These are phyloP conservation scores for Bonia amplexicaulis DNA, from an alignment of 176 grass and related monocot species.

Conservation along the genomic window DNA sequence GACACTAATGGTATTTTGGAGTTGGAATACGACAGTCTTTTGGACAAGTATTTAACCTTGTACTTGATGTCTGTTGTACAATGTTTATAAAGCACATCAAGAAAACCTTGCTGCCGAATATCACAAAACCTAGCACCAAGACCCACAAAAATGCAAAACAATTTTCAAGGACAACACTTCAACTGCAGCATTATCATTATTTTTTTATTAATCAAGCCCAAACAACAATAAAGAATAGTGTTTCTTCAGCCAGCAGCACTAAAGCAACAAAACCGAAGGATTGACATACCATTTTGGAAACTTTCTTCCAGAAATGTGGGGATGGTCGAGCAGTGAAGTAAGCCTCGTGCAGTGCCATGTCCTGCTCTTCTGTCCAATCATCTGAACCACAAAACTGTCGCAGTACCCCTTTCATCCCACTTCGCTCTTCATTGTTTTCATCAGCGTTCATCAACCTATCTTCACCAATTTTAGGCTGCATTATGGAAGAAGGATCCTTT, in stretches of 20 bases:
- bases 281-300: constrained; percentile 83
- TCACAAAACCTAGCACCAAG: neutral
- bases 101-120: neutral
- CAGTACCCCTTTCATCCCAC: constrained; percentile 23
- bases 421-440: constrained; percentile 29
- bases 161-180: neutral
- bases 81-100: neutral
- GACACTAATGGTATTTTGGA: neutral
- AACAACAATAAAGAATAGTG: neutral
- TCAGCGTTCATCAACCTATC: neutral
- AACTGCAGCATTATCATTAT: neutral
- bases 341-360: constrained; percentile 52
- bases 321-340: constrained; percentile 71
- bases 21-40: neutral
- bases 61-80: neutral
- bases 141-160: neutral
- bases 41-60: neutral
- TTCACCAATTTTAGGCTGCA: constrained; percentile 13
- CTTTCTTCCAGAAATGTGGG: constrained; percentile 94
- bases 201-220: neutral
- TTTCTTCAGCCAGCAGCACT: constrained; percentile 9
- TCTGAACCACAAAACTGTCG: constrained; percentile 20
- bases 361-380: constrained; percentile 77
- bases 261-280: constrained; percentile 12
- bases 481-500: neutral